Evolutionary conservation across 495 filamentous ascomycete species (phyloP).

Genomic region (Hypoxylon intermedium): DNA sequence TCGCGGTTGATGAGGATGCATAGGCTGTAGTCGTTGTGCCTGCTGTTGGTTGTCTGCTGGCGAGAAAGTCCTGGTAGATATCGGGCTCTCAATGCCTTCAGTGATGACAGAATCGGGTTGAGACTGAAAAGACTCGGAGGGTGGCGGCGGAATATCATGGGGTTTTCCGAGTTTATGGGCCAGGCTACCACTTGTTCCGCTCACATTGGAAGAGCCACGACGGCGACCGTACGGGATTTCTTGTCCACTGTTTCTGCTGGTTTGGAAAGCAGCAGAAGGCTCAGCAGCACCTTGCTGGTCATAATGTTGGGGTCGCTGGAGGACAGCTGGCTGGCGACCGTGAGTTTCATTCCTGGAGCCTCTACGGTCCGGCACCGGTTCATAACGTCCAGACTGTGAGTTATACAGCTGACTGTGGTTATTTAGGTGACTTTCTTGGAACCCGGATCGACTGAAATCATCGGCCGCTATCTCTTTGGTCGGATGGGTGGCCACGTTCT

Average conservation of each 20-base stretch:
- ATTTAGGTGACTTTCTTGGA: conserved; percentile 68
- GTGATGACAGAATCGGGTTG: conserved; percentile 53
- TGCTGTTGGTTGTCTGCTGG: conserved; percentile 44
- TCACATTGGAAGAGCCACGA: conserved; percentile 92
- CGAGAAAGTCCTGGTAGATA: conserved; percentile 54
- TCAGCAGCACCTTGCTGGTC: conserved; percentile 79
- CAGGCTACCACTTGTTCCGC: conserved; percentile 82
- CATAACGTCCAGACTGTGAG: conserved; percentile 91
- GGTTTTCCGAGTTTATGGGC: conserved; percentile 55
- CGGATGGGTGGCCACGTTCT: conserved; percentile 54
- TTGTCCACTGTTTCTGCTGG: conserved; percentile 70
- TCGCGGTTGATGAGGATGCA: conserved; percentile 58
- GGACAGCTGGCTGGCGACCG: conserved; percentile 75
- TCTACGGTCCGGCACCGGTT: conserved; percentile 83
- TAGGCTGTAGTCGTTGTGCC: conserved; percentile 43
- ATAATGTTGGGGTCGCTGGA: conserved; percentile 70
- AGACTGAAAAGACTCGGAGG: conserved; percentile 52
- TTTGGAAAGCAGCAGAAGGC: conserved; percentile 90
- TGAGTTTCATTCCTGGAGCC: conserved; percentile 71
- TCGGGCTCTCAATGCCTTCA: conserved; percentile 55
- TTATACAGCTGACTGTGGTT: conserved; percentile 85
- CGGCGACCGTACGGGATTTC: conserved; percentile 78
- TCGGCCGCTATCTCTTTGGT: conserved; percentile 89
- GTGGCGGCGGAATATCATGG: conserved; percentile 54
- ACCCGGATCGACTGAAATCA: conserved; percentile 83